Evolutionary conservation across 495 filamentous ascomycete species (phyloP).

Genomic region (Daldinia bambusicola): DNA sequence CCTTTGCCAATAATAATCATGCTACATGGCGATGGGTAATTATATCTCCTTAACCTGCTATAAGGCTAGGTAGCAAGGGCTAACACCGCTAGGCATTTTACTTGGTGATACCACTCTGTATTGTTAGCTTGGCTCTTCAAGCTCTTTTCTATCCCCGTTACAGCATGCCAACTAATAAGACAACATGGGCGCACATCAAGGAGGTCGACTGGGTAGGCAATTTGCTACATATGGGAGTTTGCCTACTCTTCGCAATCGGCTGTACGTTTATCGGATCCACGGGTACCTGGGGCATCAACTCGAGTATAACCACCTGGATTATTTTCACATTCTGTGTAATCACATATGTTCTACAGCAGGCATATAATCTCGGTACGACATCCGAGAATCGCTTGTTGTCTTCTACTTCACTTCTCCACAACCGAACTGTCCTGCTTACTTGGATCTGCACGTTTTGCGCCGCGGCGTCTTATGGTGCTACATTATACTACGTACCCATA

Average conservation of each 20-base stretch:
- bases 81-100: slow-evolving; percentile 62
- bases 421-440: slow-evolving; percentile 29
- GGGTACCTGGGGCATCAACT: slow-evolving; percentile 50
- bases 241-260: slow-evolving; percentile 34
- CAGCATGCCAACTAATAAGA: slow-evolving; percentile 54
- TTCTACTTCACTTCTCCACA: slow-evolving; percentile 52
- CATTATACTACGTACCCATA: slow-evolving; percentile 64
- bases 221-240: slow-evolving; percentile 29
- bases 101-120: slow-evolving; percentile 69
- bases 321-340: slow-evolving; percentile 32
- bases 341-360: slow-evolving; percentile 39
- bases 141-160: slow-evolving; percentile 61
- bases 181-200: slow-evolving; percentile 47
- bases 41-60: background rate
- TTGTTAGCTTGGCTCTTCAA: slow-evolving; percentile 61
- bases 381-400: slow-evolving; percentile 61
- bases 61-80: background rate
- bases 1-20: slow-evolving; percentile 60
- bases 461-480: slow-evolving; percentile 48
- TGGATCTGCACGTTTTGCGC: slow-evolving; percentile 43
- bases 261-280: slow-evolving; percentile 52
- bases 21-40: slow-evolving; percentile 64
- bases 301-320: slow-evolving; percentile 33
- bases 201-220: slow-evolving; percentile 56
- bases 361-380: slow-evolving; percentile 60